Evolutionary conservation across 257 asterid species (phyloP), one percentile per base, ranked within the genome.

Genomic region (Fraxinus americana): DNA sequence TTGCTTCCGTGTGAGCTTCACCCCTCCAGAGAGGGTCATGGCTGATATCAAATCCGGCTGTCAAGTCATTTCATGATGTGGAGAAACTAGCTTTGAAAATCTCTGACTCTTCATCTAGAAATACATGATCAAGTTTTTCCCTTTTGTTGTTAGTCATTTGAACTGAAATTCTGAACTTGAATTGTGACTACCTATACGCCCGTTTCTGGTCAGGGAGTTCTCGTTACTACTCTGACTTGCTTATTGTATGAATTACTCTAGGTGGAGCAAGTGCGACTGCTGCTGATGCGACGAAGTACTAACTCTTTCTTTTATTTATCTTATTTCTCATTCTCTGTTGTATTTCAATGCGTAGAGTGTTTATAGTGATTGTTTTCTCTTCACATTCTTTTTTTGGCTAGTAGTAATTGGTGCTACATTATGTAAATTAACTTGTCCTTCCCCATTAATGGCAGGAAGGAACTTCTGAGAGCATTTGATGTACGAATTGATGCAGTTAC

Each of bases 401-500:
- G 57, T 48, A 48, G n/a, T 48, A 48, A 14, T 41, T 41, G 50
- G 50, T 10, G 50, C 50, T 41, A 2, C 14, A 41, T 41, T 41
- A 41, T 39, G 45, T 39, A 13, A 45, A 45, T 45, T 13, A 45
- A 45, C 52, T 0, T 0, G 52, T 13, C 52, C 14, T 45, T 13
- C 17, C 16, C 52, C 52, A 45, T 45, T 45, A 16, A 45, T 3
- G 52, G 14, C 86, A 94, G 98, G 90, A 94, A 92, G 86, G 98
- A 94, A 91, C 90, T 92, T 80, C 83, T 89, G 84, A 89, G 92
- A 85, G 97, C 97, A 75, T 92, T 92, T 69, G 98, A 92, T 78
- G 90, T 90, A 77, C 87, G 97, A 87, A 92, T 94, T 81, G 85
- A 72, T 70, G 92, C 97, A 63, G 96, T 88, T 57, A 87, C 75